A percentile compares a stretch with the other conserved stretches of the same genome.
phyloP scores from a whole-genome alignment of 73 alveolate species.

The Paramecium sonneborni region DNA sequence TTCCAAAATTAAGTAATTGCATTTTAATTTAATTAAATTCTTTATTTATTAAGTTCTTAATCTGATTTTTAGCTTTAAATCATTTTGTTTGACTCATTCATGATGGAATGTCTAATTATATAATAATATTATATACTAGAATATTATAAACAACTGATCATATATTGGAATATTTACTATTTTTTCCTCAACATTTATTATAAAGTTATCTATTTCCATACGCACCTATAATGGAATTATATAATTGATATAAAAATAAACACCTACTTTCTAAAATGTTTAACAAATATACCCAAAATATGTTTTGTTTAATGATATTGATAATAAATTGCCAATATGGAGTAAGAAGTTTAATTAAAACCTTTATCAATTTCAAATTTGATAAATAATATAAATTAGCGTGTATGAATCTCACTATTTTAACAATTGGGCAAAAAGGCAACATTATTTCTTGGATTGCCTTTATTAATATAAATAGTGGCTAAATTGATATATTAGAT shows the following conservation, averaged over 20 bases:
- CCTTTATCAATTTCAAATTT: not conserved
- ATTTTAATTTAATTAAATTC: not conserved
- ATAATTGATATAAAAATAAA: not conserved
- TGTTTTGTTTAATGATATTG: not conserved
- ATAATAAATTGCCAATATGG: not conserved
- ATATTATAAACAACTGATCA: not conserved
- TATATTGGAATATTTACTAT: not conserved
- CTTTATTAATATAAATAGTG: not conserved
- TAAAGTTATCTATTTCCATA: not conserved
- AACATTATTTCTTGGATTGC: not conserved
- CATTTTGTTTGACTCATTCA: not conserved
- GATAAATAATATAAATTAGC: not conserved
- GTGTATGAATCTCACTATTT: not conserved
- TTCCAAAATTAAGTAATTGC: not conserved
- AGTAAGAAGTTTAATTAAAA: not conserved
- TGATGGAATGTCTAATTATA: not conserved
- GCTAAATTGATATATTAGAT: not conserved
- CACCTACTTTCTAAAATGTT: not conserved
- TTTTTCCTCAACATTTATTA: not conserved
- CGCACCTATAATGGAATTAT: not conserved
- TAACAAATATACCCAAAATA: not conserved
- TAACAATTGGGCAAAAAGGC: not conserved
- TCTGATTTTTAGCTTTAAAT: not conserved
- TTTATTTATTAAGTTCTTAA: not conserved
- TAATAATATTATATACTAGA: not conserved